Conservation (phyloP, 176 grass and related monocot genomes). For the Rhipidocladum racemiflorum region DNA sequence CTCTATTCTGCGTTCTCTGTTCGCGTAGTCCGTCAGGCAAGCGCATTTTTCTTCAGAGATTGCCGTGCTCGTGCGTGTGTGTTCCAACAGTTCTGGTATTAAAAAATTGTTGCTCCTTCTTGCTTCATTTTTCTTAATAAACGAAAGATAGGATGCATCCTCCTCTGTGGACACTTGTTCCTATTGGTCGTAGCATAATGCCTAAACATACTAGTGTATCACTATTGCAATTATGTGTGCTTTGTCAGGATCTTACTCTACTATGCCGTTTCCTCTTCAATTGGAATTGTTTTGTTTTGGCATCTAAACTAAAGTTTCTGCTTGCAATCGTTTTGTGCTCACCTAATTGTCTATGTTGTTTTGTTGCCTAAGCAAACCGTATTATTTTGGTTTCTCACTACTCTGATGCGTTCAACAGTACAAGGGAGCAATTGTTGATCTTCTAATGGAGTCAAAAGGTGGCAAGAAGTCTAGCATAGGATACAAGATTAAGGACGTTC, state of each 20-base stretch:
- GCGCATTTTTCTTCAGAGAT: no score
- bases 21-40: no score
- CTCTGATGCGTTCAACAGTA: slow-evolving; percentile 4
- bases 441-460: slow-evolving; percentile 93
- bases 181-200: background rate
- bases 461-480: slow-evolving; percentile 83
- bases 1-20: no score
- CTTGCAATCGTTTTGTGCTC: background rate
- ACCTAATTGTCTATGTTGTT: background rate
- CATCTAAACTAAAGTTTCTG: background rate
- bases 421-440: slow-evolving; percentile 48
- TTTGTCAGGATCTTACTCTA: background rate
- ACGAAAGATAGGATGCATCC: background rate
- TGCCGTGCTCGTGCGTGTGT: no score
- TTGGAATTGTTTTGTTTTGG: background rate
- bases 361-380: background rate
- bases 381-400: background rate
- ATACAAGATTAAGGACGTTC: slow-evolving; percentile 92
- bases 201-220: background rate
- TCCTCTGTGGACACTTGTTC: background rate
- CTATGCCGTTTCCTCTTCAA: background rate
- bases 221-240: background rate
- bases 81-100: no score
- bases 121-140: background rate
- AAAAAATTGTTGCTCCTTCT: no score